Base-by-base conservation (phyloP, 75 land plant species). In the Ceratopteris richardii region DNA sequence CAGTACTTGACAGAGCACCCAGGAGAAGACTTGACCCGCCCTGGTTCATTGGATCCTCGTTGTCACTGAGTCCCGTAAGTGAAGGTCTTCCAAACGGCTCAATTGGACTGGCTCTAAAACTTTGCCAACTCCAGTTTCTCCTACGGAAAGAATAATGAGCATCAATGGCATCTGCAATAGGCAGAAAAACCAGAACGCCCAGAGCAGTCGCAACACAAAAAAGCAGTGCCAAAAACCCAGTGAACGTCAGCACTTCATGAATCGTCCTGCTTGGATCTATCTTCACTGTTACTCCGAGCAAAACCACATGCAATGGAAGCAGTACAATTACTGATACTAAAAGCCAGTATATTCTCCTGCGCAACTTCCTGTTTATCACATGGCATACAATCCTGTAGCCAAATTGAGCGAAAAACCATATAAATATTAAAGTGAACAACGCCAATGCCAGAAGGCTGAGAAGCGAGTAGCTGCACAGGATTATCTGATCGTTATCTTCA, bases 201-300 rank as follows among this genome's bases (percentile, higher is more conserved):
- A 79, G 63, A 17, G 79, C 78, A 22, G 80, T 74, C 41, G 67
- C 64, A 24, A 65, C 66, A 61, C 87, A 87, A 19, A 57, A 67
- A 24, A 74, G 13, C 25, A 80, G 68, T 7, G 65, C 40, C 47
- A 87, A 60, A 66, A 87, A 87, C 29, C 85, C 76, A 30, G 66
- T 54, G 65, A 87, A 84, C 7, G 68, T 60, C 41, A 84, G 40
- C 21, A 61, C 72, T 63, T 87, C 92, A 57, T 56, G 70, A 12
- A 41, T 43, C 0, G 66, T 31, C 12, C 54, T 20, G 2, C 83
- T 76, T 20, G 81, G 81, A 21, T 70, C 43, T 0, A 73, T 63
- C n/a, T 75, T 52, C 48, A 86, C 85, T 16, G 99, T 86, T 53
- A 95, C 63, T 16, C 99, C 99, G 19, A 95, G 83, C 25, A 90